Base-by-base conservation (phyloP, 2,329 filamentous ascomycete genomes). In the Pezicula carpinea region DNA sequence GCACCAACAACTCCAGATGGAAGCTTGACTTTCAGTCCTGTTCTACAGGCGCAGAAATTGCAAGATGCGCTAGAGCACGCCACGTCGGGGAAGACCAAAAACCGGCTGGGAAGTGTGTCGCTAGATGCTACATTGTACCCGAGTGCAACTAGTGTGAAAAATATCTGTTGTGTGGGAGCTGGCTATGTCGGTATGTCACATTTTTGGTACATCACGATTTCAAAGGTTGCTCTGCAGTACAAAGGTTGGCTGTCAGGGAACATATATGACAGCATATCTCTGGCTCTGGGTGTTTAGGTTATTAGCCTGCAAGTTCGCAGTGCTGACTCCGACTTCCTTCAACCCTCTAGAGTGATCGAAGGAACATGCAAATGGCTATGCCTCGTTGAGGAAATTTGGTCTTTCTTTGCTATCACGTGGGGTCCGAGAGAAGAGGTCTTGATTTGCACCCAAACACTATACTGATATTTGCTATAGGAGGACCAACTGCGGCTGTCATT, bases 401-500 rank as follows among this genome's bases (percentile, higher is more conserved):
- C 3, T 10, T 11, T 29, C 1, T 29, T 29, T 4, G 26, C 26
- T 11, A 29, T 11, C 10, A 11, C 26, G 5, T 29, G 8, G 10
- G 26, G 10, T 29, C 13, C 2, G 26, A 29, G 10, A 13, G 26
- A 29, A 29, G 10, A 2, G 3, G 10, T 29, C 8, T 29, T 29
- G 8, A 29, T 26, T 26, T 10, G 4, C 8, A 29, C 8, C 10
- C 10, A 11, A 29, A 29, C 26, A 10, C 17, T 26, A 13, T 19
- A 19, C 17, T 48, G 26, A 39, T 32, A 41, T 41, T 21, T 26
- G 18, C 17, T 41, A 5, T 40, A 40, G 85, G 85, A 57, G 86
- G 85, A 33, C 86, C 87, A 40, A 90, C 85, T 32, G 83, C 83
- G 18, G 83, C 87, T 11, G 78, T 91, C 26, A 79, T 90, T 47